A percentile compares a stretch with the other conserved stretches of the same genome.
phyloP scores from a whole-genome alignment of 192 early-diverging fungal genomes.

The Umbelopsis isabellina region DNA sequence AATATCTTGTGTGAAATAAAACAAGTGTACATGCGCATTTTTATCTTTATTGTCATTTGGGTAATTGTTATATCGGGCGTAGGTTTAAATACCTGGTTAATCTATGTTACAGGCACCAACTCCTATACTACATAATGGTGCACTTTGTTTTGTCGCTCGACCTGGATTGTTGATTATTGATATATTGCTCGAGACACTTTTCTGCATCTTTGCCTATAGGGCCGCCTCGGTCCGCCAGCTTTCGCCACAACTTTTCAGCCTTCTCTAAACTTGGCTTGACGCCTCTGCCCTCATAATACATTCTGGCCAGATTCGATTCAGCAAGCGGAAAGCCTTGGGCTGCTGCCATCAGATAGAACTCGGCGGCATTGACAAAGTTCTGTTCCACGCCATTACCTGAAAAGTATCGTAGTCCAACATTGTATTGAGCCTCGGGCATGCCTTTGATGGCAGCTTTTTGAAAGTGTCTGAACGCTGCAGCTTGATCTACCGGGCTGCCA shows the following conservation, averaged over 20 bases:
- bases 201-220: constrained; percentile 37
- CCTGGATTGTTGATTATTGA: constrained; percentile 7
- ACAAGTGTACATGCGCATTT: background rate
- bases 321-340: constrained; percentile 53
- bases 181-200: constrained; percentile 24
- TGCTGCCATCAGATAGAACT: constrained; percentile 56
- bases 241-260: constrained; percentile 29
- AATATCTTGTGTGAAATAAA: background rate
- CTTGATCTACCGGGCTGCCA: constrained; percentile 28
- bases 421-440: constrained; percentile 58
- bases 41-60: no score
- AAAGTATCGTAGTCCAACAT: constrained; percentile 48
- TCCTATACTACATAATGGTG: constrained; percentile 33
- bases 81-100: background rate
- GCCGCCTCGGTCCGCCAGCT: constrained; percentile 35
- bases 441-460: constrained; percentile 54
- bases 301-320: constrained; percentile 45
- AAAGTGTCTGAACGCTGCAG: constrained; percentile 51
- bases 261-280: constrained; percentile 36
- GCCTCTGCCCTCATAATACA: constrained; percentile 43
- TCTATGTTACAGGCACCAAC: background rate
- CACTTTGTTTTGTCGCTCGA: constrained; percentile 21
- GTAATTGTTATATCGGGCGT: no score
- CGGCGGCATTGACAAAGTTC: constrained; percentile 48
- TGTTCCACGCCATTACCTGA: constrained; percentile 47